Conservation (phyloP, 495 filamentous ascomycete genomes). For the Xylaria palmicola region DNA sequence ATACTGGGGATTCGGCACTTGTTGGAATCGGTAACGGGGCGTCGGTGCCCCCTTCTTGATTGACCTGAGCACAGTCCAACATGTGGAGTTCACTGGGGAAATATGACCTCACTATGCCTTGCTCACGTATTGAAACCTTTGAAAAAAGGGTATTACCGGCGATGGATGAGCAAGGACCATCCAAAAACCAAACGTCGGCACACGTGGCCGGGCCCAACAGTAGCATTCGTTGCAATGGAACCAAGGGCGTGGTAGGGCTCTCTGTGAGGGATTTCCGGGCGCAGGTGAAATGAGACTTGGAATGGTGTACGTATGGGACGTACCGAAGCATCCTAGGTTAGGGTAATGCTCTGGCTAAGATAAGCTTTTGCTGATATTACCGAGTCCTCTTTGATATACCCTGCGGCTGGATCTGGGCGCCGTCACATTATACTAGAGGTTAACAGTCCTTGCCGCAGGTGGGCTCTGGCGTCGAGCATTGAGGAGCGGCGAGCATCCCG, state of each 20-base stretch:
- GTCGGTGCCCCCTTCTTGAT: neutral
- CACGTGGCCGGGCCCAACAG: constrained; percentile 10
- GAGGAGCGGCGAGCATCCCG: neutral
- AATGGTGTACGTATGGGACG: neutral
- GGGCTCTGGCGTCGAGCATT: neutral
- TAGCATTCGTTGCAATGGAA: constrained; percentile 9
- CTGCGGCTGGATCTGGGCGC: neutral
- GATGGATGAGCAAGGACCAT: neutral
- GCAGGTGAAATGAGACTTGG: neutral
- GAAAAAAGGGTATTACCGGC: neutral
- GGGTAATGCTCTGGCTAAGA: neutral
- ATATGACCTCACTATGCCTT: neutral
- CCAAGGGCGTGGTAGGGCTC: neutral
- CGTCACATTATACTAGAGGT: no score
- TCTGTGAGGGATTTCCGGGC: constrained; percentile 14
- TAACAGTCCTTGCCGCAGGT: neutral
- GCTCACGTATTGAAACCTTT: no score
- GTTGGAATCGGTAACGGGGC: neutral
- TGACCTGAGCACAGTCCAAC: neutral
- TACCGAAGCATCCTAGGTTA: neutral
- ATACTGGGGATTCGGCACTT: neutral
- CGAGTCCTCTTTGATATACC: neutral
- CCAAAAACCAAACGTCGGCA: constrained; percentile 6
- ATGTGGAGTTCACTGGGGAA: neutral
- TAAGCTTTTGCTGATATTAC: constrained; percentile 9